Conservation (phyloP, 2,329 filamentous ascomycete genomes). For the Thelonectria discophora region DNA sequence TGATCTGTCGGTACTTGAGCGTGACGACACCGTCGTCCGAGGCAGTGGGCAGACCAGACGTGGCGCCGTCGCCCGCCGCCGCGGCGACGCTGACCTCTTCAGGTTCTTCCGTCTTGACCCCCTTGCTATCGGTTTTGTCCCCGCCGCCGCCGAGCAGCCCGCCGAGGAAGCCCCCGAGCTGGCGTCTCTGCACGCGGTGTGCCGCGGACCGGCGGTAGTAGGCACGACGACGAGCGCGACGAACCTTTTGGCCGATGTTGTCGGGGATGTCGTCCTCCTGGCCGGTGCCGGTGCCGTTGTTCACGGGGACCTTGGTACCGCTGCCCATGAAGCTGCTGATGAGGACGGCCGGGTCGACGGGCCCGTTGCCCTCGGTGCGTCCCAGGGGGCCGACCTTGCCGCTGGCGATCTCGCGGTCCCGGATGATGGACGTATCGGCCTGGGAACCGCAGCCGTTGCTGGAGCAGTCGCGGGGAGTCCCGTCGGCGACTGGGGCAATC, state of each 20-base stretch:
- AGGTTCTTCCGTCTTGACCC: conserved; percentile 51
- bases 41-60: conserved; percentile 66
- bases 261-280: conserved; percentile 54
- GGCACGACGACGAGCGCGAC: conserved; percentile 12
- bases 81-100: conserved; percentile 63
- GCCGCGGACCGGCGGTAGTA: conserved; percentile 1
- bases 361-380: conserved; percentile 67
- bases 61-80: conserved; percentile 62
- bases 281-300: conserved; percentile 52
- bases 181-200: conserved; percentile 38
- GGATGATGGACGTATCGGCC: conserved; percentile 76
- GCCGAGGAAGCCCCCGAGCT: conserved; percentile 36
- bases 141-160: conserved; percentile 43
- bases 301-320: conserved; percentile 47
- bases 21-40: conserved; percentile 67
- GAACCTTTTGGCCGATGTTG: conserved; percentile 33
- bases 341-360: conserved; percentile 65
- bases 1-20: conserved; percentile 72
- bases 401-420: conserved; percentile 64
- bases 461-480: conserved; percentile 73
- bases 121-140: conserved; percentile 31
- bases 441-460: conserved; percentile 70
- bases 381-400: conserved; percentile 67
- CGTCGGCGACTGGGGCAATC: conserved; percentile 61
- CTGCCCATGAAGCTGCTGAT: conserved; percentile 68